A percentile compares a stretch with the other conserved stretches of the same genome.
Evolutionary conservation across 2,329 filamentous ascomycete genomes (phyloP).

Genomic region (Akanthomyces uredinophilus): DNA sequence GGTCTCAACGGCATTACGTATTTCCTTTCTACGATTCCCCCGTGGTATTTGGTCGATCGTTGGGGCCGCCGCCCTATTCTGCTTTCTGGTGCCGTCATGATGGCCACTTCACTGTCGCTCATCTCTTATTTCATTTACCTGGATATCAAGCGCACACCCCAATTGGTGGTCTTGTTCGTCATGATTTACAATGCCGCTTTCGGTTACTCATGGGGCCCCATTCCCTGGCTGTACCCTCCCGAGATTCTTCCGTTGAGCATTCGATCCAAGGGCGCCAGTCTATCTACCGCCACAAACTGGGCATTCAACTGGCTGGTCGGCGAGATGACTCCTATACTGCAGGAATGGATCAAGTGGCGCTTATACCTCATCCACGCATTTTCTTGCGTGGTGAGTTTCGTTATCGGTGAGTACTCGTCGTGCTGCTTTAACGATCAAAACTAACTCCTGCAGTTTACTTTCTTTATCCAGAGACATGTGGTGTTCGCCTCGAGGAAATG

Average conservation of each 20-base stretch:
- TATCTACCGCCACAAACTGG: slow-evolving; percentile 97
- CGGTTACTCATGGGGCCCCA: slow-evolving; percentile 91
- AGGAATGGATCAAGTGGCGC: slow-evolving; percentile 89
- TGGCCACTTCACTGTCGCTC: slow-evolving; percentile 79
- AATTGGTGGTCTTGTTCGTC: slow-evolving; percentile 85
- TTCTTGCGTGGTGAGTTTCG: slow-evolving; percentile 91
- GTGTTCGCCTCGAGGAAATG: slow-evolving; percentile 95
- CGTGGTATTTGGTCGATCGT: slow-evolving; percentile 93
- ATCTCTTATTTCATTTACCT: slow-evolving; percentile 97
- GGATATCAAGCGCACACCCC: slow-evolving; percentile 71
- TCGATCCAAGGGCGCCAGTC: slow-evolving; percentile 90
- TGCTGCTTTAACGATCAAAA: neutral
- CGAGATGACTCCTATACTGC: slow-evolving; percentile 87
- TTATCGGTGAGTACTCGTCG: slow-evolving; percentile 70
- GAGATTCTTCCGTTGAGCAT: slow-evolving; percentile 97
- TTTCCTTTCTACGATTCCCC: slow-evolving; percentile 84
- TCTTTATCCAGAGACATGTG: slow-evolving; percentile 94
- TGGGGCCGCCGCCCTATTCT: slow-evolving; percentile 88
- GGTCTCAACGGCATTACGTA: slow-evolving; percentile 92
- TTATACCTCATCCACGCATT: slow-evolving; percentile 94
- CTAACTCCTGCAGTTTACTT: slow-evolving; percentile 70
- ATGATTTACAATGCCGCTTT: slow-evolving; percentile 99
- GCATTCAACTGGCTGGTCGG: slow-evolving; percentile 97
- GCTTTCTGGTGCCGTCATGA: slow-evolving; percentile 80
- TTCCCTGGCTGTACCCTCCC: slow-evolving; percentile 97